Conservation (phyloP, 129 eudicot species). For the Escallonia herrerae region DNA sequence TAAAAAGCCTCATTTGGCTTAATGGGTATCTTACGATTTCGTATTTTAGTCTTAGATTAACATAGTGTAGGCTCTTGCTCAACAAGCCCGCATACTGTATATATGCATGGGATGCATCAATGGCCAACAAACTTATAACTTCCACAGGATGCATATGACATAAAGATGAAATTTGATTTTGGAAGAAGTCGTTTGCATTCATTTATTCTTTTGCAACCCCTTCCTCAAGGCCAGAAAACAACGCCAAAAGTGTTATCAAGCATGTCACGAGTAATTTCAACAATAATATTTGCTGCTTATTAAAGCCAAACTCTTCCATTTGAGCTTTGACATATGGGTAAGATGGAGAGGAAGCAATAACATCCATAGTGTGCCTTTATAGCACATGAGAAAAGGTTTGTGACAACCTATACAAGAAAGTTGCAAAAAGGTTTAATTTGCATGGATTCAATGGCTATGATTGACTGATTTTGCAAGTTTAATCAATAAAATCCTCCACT, state of each 20-base stretch:
- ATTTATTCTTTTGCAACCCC: too few species aligned
- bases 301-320: too few species aligned
- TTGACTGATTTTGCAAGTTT: background rate
- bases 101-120: background rate
- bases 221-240: too few species aligned
- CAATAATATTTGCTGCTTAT: too few species aligned
- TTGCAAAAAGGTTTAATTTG: constrained; percentile 1
- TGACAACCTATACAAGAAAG: background rate
- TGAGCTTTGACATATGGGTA: too few species aligned
- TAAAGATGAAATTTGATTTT: too few species aligned
- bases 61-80: too few species aligned
- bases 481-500: background rate
- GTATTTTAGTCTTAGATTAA: too few species aligned
- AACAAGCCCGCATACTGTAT: background rate
- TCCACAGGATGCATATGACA: background rate
- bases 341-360: background rate
- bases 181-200: too few species aligned
- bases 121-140: background rate
- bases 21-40: constrained; percentile 21
- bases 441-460: constrained; percentile 16
- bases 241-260: too few species aligned
- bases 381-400: background rate
- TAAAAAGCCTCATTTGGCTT: background rate
- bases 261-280: too few species aligned
- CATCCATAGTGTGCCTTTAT: background rate